phyloP scores from a whole-genome alignment of 805 yeast genomes.

The Ogataea nitratoaversa region DNA sequence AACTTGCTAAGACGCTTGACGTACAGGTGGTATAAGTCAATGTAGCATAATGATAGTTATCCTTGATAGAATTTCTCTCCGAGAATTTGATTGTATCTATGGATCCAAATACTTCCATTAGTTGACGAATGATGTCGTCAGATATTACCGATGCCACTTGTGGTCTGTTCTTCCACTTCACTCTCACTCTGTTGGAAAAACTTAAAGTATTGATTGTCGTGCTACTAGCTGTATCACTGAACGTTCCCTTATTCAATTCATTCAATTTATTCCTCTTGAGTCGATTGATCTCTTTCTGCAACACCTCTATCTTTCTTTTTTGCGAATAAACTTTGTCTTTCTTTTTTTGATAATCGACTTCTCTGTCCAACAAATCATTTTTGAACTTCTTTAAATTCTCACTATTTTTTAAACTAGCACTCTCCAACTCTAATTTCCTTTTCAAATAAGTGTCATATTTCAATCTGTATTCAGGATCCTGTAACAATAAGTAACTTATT shows the following conservation, averaged over 20 bases:
- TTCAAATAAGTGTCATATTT: conserved; percentile 21
- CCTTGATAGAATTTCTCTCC: conserved; percentile 6
- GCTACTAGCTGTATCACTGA: no score
- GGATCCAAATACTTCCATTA: conserved; percentile 46
- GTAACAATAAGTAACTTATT: conserved; percentile 25
- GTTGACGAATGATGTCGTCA: conserved; percentile 29
- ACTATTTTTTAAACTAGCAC: conserved; percentile 3
- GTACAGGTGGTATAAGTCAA: conserved; percentile 29
- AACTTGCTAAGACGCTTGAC: conserved; percentile 33
- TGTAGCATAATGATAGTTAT: conserved; percentile 36
- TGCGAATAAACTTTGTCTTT: conserved; percentile 3
- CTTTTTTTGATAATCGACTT: conserved; percentile 22
- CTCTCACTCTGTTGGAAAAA: conserved; percentile 22
- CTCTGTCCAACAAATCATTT: conserved; percentile 29
- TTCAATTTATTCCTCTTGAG: conserved; percentile 11
- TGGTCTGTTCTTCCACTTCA: conserved; percentile 44
- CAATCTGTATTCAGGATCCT: conserved; percentile 12
- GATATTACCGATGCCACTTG: conserved; percentile 32
- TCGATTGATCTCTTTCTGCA: conserved; percentile 17
- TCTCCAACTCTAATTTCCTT: background rate
- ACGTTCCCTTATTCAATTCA: conserved; percentile 7
- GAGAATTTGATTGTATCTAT: conserved; percentile 19
- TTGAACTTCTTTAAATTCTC: conserved; percentile 16
- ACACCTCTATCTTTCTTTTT: conserved; percentile 13
- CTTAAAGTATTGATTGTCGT: no score